phyloP scores from a whole-genome alignment of 208 protist species.

The Crithidia acanthocephali region DNA sequence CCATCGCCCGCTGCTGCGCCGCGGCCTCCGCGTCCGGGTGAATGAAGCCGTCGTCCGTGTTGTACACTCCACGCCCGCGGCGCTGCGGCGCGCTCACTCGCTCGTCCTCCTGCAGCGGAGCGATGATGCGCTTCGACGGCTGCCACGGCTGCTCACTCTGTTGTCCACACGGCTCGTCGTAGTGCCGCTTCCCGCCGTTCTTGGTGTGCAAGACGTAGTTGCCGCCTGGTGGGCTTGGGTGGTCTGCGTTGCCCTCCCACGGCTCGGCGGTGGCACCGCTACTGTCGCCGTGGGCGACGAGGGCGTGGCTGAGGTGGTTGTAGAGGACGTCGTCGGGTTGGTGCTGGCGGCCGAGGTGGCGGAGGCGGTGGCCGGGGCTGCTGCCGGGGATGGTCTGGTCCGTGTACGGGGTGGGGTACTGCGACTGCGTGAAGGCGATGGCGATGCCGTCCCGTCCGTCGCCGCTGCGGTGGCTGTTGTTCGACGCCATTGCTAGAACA shows the following conservation, averaged over 20 bases:
- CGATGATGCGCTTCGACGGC: slow-evolving; percentile 34
- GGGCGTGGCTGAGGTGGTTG: slow-evolving; percentile 48
- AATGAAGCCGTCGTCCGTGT: slow-evolving; percentile 23
- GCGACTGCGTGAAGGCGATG: slow-evolving; percentile 72
- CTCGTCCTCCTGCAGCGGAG: slow-evolving; percentile 18
- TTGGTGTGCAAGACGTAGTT: slow-evolving; percentile 69
- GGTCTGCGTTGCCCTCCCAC: slow-evolving; percentile 16
- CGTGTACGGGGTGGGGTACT: slow-evolving; percentile 69
- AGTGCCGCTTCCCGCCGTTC: slow-evolving; percentile 77
- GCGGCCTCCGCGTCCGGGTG: slow-evolving; percentile 36
- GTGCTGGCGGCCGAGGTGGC: slow-evolving; percentile 47
- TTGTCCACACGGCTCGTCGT: slow-evolving; percentile 46
- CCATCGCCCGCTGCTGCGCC: slow-evolving; percentile 17
- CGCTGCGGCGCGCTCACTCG: slow-evolving; percentile 7
- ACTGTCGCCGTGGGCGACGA: slow-evolving; percentile 41
- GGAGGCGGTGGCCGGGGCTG: slow-evolving; percentile 53
- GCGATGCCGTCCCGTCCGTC: slow-evolving; percentile 48
- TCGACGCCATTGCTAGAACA: neutral
- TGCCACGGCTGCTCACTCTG: slow-evolving; percentile 38
- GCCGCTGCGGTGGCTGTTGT: neutral
- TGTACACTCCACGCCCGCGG: slow-evolving; percentile 40
- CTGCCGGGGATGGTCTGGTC: slow-evolving; percentile 78
- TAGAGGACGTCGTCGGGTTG: slow-evolving; percentile 44
- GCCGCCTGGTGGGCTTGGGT: slow-evolving; percentile 28
- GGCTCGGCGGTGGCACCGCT: slow-evolving; percentile 1